Conservation (phyloP, 345 rosid species). For the Brassica incana region DNA sequence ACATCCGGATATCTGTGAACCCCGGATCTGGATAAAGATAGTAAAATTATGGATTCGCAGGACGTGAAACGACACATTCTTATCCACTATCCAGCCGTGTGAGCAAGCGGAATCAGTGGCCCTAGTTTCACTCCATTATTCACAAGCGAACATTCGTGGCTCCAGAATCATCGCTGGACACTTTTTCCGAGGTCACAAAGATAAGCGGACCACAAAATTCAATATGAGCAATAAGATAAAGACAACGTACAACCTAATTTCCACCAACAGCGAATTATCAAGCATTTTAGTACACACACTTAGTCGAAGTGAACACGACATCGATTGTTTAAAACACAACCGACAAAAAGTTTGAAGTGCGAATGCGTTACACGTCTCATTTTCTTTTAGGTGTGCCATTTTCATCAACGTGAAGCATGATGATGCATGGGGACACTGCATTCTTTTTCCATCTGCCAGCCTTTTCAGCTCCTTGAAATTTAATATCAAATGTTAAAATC, state of each 20-base stretch:
- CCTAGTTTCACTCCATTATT: not conserved
- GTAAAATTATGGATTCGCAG: too few species aligned
- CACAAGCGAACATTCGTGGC: not conserved
- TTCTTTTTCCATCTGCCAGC: not conserved
- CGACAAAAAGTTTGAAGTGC: not conserved
- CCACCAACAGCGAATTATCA: not conserved
- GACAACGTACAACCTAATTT: not conserved
- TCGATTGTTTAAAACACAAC: not conserved
- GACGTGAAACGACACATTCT: too few species aligned
- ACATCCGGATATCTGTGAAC: too few species aligned
- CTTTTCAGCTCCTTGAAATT: not conserved
- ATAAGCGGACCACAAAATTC: constrained; percentile 4
- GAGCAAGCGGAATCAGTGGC: constrained; percentile 26
- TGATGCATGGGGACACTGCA: not conserved
- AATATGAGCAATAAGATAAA: constrained; percentile 1
- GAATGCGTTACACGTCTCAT: not conserved
- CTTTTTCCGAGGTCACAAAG: not conserved
- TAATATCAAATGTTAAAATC: not conserved
- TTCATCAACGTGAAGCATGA: not conserved
- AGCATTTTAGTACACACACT: not conserved
- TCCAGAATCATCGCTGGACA: not conserved
- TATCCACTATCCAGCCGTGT: too few species aligned
- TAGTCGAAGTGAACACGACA: not conserved
- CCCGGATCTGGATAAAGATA: too few species aligned
- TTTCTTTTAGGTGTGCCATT: constrained; percentile 13